Conservation (phyloP, 176 grass and related monocot genomes). For the Aegilops bicornis region DNA sequence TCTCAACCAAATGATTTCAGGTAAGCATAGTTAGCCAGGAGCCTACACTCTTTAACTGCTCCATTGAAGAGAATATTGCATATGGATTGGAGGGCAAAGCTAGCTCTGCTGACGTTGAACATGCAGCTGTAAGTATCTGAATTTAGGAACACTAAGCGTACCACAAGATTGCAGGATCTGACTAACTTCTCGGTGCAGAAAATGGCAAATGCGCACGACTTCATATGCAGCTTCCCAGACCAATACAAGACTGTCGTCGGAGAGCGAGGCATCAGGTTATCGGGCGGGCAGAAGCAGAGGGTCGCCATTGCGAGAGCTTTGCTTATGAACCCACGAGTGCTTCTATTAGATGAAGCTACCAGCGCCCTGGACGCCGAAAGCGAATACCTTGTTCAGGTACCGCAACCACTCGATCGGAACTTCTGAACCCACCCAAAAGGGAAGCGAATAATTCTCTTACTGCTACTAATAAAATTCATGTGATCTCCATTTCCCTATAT, state of each 20-base stretch:
- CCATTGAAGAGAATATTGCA: conserved; percentile 95
- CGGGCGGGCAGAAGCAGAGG: conserved; percentile 95
- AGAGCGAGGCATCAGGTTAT: conserved; percentile 88
- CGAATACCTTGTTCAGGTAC: conserved; percentile 98
- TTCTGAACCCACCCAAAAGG: neutral
- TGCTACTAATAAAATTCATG: neutral
- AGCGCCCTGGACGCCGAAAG: conserved; percentile 98
- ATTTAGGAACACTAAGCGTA: neutral
- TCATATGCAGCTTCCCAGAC: conserved; percentile 83
- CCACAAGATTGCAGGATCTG: neutral
- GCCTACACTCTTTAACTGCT: conserved; percentile 90
- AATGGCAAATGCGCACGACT: conserved; percentile 96
- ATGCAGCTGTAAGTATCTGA: conserved; percentile 69
- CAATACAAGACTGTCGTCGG: conserved; percentile 89
- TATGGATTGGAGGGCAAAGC: conserved; percentile 75
- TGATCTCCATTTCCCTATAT: neutral
- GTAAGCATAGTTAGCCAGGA: conserved; percentile 99
- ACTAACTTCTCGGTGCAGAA: conserved; percentile 46
- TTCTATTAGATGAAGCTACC: conserved; percentile 95
- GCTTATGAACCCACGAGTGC: conserved; percentile 93
- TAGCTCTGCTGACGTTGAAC: conserved; percentile 63
- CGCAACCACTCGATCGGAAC: neutral
- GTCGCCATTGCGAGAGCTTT: conserved; percentile 97
- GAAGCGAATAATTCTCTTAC: neutral
- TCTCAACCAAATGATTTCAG: conserved; percentile 47